Evolutionary conservation across 2,329 filamentous ascomycete genomes (phyloP), one percentile per base, ranked within the genome.

Genomic region (Fusarium praegraminearum): DNA sequence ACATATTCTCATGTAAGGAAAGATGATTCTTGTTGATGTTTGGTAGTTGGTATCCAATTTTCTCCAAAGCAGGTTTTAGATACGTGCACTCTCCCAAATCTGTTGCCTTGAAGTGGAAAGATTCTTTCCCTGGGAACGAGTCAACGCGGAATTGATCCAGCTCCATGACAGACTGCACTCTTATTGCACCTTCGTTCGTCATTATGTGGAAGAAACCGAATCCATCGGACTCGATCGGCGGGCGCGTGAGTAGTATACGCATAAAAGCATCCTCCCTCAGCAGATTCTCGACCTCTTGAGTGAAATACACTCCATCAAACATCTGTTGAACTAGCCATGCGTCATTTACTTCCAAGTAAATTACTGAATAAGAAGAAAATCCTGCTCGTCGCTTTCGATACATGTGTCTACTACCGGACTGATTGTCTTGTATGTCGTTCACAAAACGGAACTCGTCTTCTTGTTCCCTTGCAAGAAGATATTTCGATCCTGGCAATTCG

Each of bases 121-220:
- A n/a, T n/a, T n/a, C n/a, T n/a, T n/a, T n/a, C n/a, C 18, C 18
- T 3, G 36, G 10, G 12, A 18, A 13, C 2, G 2, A 1, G 5
- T 7, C 1, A 3, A 38, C 20, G 9, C n/a, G n/a, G n/a, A n/a
- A n/a, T n/a, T 4, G 20, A 10, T 38, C 36, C n/a, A 38, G 12
- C 1, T 38, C n/a, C 7, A 1, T 6, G n/a, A 40, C 1, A 5
- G n/a, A 40, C 1, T 13, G 1, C 2, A 12, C 5, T 13, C 13
- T 10, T 20, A 3, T 1, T 40, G 0, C 3, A 13, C 2, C 10
- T 10, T 40, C n/a, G 4, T 20, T 12, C 1, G 5, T 20, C 1
- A 4, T 12, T 40, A 40, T 40, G n/a, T 12, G 10, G 36, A 13
- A 40, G 10, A 20, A 40, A n/a, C n/a, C n/a, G n/a, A n/a, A n/a